Conservation (phyloP, 2,329 filamentous ascomycete species). For the Fusarium sp. region DNA sequence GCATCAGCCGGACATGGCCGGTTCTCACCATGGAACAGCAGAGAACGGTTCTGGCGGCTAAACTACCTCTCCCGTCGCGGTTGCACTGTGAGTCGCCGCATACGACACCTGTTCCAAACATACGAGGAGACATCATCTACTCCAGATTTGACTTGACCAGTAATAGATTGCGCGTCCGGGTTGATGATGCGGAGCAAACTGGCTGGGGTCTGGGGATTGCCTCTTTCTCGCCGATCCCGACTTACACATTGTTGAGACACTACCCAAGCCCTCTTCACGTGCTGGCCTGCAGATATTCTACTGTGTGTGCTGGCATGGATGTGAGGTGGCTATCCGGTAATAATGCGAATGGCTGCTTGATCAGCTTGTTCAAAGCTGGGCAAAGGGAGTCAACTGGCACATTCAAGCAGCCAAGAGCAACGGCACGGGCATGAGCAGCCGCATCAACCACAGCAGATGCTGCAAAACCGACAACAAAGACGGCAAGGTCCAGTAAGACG, state of each 20-base stretch:
- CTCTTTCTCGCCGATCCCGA: not conserved
- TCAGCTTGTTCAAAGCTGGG: not conserved
- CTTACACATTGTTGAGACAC: not conserved
- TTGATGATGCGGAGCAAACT: not conserved
- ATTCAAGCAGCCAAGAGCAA: constrained; percentile 1
- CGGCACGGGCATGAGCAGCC: constrained; percentile 1
- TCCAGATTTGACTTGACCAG: not conserved
- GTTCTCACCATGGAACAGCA: not conserved
- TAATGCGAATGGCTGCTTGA: not conserved
- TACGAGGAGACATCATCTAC: constrained; percentile 21
- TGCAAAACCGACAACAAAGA: not conserved
- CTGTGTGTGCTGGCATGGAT: not conserved
- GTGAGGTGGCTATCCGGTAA: not conserved
- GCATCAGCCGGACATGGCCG: constrained; percentile 7
- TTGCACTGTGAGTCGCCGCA: constrained; percentile 1
- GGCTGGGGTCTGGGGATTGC: not conserved
- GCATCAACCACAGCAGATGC: not conserved
- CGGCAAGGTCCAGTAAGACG: constrained; percentile 1
- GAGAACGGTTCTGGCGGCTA: not conserved
- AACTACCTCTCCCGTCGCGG: not conserved
- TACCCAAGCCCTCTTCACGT: not conserved
- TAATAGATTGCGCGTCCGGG: not conserved
- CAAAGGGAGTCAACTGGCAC: not conserved
- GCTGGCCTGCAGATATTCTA: not conserved
- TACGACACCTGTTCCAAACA: constrained; percentile 14